Percentiles rank a stretch among this genome's conserved stretches.
phyloP scores from a whole-genome alignment of 2,329 filamentous ascomycete species.

The Aspergillus fumigatus region DNA sequence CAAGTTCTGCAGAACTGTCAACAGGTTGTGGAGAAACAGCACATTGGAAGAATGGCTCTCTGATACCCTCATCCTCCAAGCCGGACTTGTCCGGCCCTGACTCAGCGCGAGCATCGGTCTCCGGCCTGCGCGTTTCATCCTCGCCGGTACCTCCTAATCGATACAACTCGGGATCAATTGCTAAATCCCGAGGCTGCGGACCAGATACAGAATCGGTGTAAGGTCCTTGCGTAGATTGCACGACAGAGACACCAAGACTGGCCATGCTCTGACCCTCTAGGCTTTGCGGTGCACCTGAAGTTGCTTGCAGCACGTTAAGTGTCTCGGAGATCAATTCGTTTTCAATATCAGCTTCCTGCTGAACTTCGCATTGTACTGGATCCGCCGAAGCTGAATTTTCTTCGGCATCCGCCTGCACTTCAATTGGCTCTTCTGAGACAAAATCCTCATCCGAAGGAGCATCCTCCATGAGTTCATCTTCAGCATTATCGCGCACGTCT shows the following conservation, averaged over 20 bases:
- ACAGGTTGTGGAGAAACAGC: constrained; percentile 1
- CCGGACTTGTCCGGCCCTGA: background rate
- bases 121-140: background rate
- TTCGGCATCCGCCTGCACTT: constrained; percentile 2
- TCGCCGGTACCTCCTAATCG: background rate
- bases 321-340: background rate
- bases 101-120: background rate
- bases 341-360: background rate
- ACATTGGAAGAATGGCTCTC: constrained; percentile 14
- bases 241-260: constrained; percentile 12
- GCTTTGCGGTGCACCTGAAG: constrained; percentile 1
- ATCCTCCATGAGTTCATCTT: background rate
- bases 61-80: background rate
- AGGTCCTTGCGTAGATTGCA: constrained; percentile 8
- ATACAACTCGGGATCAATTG: constrained; percentile 12
- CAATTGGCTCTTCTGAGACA: constrained; percentile 1
- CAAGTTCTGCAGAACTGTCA: background rate
- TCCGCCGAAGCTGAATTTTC: constrained; percentile 1
- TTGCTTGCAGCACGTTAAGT: background rate
- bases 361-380: background rate
- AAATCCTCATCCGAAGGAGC: background rate
- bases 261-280: constrained; percentile 11
- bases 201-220: background rate
- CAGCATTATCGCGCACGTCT: background rate
- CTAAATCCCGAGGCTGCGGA: background rate